Conservation (phyloP, 495 filamentous ascomycete species). For the Penicillium lagena region DNA sequence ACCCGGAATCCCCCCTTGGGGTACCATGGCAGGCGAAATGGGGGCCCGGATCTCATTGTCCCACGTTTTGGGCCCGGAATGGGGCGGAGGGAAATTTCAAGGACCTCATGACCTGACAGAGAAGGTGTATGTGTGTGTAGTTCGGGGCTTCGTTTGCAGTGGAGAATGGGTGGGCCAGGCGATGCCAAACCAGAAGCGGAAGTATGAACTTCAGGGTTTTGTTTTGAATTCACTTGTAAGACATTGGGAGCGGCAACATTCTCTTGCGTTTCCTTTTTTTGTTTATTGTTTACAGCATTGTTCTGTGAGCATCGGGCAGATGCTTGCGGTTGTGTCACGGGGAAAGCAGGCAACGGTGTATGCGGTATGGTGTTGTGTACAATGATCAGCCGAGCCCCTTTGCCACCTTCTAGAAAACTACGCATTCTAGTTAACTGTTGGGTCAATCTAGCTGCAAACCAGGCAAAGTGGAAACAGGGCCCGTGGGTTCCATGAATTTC, state of each 20-base stretch:
- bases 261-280: too few relatives aligned
- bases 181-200: too few relatives aligned
- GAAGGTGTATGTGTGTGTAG: not conserved
- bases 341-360: too few relatives aligned
- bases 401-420: constrained; percentile 24
- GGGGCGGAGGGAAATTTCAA: constrained; percentile 21
- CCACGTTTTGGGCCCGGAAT: constrained; percentile 16
- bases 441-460: constrained; percentile 2
- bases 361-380: not conserved
- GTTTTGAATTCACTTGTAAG: too few relatives aligned
- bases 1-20: constrained; percentile 21
- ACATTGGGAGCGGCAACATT: too few relatives aligned
- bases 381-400: constrained; percentile 10
- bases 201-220: too few relatives aligned
- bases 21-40: constrained; percentile 29
- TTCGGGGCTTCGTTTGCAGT: not conserved
- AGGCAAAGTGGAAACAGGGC: constrained; percentile 5
- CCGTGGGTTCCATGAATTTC: constrained; percentile 7
- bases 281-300: too few relatives aligned
- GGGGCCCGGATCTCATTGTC: constrained; percentile 33
- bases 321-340: too few relatives aligned
- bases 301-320: too few relatives aligned
- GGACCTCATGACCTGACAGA: constrained; percentile 8
- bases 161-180: constrained; percentile 6
- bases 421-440: constrained; percentile 12